Conservation (phyloP, 371 early-diverging fungal species). For the Rhizopus sp. region DNA sequence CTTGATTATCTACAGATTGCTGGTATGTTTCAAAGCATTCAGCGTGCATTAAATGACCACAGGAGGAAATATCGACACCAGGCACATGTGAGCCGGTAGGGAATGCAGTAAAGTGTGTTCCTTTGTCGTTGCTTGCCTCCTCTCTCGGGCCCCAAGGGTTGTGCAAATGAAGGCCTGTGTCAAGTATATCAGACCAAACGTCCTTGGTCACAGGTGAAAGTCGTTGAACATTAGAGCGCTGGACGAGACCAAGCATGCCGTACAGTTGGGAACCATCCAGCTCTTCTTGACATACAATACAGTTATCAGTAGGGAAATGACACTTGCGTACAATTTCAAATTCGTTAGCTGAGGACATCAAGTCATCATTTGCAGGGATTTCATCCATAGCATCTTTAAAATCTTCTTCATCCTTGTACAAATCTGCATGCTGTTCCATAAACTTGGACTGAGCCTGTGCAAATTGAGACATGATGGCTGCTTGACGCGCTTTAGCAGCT, state of each 20-base stretch:
- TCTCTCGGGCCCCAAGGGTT: slow-evolving; percentile 14
- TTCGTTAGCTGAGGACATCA: slow-evolving; percentile 15
- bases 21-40: slow-evolving; percentile 87
- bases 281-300: slow-evolving; percentile 96
- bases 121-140: neutral
- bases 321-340: slow-evolving; percentile 53
- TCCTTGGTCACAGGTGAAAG: slow-evolving; percentile 60
- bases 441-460: slow-evolving; percentile 85
- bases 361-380: slow-evolving; percentile 14
- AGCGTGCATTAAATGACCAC: slow-evolving; percentile 96
- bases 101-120: slow-evolving; percentile 41
- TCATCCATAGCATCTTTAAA: slow-evolving; percentile 44
- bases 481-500: slow-evolving; percentile 86
- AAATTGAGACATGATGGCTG: slow-evolving; percentile 90
- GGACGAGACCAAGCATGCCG: slow-evolving; percentile 86
- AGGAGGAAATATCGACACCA: slow-evolving; percentile 79
- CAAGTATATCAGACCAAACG: slow-evolving; percentile 56
- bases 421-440: slow-evolving; percentile 72
- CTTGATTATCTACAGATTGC: slow-evolving; percentile 60
- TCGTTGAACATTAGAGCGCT: slow-evolving; percentile 72
- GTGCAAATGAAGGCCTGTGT: slow-evolving; percentile 29
- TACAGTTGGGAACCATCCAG: slow-evolving; percentile 68
- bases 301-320: slow-evolving; percentile 81
- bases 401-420: slow-evolving; percentile 55
- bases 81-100: slow-evolving; percentile 53